A percentile compares a stretch with the other conserved stretches of the same genome.
phyloP scores from a whole-genome alignment of 352 stramenopile species.

The Peronospora tabacina region DNA sequence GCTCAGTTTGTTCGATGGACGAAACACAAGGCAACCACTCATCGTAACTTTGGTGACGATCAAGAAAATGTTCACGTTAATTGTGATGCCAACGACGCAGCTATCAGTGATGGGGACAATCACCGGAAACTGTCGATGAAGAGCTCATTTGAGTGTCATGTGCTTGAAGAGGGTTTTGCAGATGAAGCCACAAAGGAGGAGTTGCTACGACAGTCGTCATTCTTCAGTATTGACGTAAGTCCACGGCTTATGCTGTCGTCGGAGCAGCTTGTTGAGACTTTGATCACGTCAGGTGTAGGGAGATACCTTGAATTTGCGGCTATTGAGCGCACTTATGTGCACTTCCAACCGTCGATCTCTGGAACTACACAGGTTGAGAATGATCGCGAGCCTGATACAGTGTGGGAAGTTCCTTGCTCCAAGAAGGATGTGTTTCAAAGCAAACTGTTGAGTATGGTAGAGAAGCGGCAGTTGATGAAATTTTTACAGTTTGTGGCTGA shows the following conservation, averaged over 20 bases:
- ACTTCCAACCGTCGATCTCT: conserved; percentile 26
- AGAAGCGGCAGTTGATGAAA: conserved; percentile 88
- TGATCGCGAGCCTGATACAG: conserved; percentile 23
- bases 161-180: conserved; percentile 37
- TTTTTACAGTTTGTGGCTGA: conserved; percentile 87
- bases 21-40: conserved; percentile 35
- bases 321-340: conserved; percentile 78
- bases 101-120: conserved; percentile 2
- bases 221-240: conserved; percentile 72
- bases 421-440: conserved; percentile 88
- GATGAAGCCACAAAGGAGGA: conserved; percentile 31
- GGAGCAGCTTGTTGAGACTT: conserved; percentile 68
- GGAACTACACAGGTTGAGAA: conserved; percentile 2
- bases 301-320: conserved; percentile 86
- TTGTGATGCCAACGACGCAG: not conserved
- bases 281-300: conserved; percentile 80
- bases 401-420: conserved; percentile 82
- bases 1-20: conserved; percentile 52
- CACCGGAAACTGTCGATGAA: conserved; percentile 32
- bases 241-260: conserved; percentile 74
- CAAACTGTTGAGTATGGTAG: conserved; percentile 71
- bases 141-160: conserved; percentile 38
- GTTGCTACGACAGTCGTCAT: conserved; percentile 39
- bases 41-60: conserved; percentile 32
- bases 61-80: conserved; percentile 15